Conservation (phyloP, 371 early-diverging fungal genomes). For the Coemansia sp. region DNA sequence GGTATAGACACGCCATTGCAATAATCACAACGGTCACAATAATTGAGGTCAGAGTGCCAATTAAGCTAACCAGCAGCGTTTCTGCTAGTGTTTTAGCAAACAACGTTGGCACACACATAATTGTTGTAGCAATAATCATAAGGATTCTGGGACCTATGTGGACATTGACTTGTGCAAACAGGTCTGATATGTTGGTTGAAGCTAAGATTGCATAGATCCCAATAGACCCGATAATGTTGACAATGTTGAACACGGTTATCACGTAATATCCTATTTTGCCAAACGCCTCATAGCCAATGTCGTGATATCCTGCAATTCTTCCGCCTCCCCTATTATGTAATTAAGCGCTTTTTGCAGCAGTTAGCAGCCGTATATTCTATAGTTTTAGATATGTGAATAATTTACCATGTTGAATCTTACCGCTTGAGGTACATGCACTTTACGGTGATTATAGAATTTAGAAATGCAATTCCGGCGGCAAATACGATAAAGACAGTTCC, state of each 20-base stretch:
- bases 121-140: constrained; percentile 61
- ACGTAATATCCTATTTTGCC: constrained; percentile 53
- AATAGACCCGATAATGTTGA: constrained; percentile 68
- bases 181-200: constrained; percentile 59
- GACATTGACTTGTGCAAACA: constrained; percentile 51
- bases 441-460: constrained; percentile 65
- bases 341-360: background rate
- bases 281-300: constrained; percentile 69
- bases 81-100: constrained; percentile 72
- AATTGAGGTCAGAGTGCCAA: constrained; percentile 51
- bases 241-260: constrained; percentile 58
- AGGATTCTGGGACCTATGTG: constrained; percentile 51
- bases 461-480: constrained; percentile 67
- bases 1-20: constrained; percentile 52
- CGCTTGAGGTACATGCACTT: constrained; percentile 65
- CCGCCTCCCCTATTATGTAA: constrained; percentile 33
- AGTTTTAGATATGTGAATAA: background rate
- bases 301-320: constrained; percentile 48
- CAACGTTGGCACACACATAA: constrained; percentile 75
- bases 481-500: constrained; percentile 69
- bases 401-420: constrained; percentile 13
- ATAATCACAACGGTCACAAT: constrained; percentile 57
- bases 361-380: background rate
- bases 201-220: constrained; percentile 77
- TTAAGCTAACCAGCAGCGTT: constrained; percentile 61